A percentile compares a stretch with the other conserved stretches of the same genome.
Evolutionary conservation across 2,329 filamentous ascomycete genomes (phyloP).

Genomic region (Epichloe glyceriae): DNA sequence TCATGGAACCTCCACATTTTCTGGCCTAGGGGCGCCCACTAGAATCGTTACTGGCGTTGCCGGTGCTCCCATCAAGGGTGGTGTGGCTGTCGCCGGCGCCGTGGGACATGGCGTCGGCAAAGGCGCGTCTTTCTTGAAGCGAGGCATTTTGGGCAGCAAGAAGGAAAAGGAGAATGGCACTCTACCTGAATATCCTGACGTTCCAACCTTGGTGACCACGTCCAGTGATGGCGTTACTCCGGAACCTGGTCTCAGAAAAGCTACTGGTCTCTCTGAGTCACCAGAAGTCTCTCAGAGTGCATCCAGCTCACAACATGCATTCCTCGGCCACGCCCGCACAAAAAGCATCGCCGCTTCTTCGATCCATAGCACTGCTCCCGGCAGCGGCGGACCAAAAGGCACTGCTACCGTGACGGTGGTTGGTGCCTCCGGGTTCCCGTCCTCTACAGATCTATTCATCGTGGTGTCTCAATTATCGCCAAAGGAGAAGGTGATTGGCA

Average conservation of each 20-base stretch:
- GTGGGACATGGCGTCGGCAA: conserved; percentile 73
- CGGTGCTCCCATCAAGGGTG: conserved; percentile 89
- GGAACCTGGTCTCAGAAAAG: conserved; percentile 27
- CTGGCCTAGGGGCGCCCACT: conserved; percentile 72
- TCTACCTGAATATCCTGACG: conserved; percentile 27
- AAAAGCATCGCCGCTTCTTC: conserved; percentile 54
- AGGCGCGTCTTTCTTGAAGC: conserved; percentile 80
- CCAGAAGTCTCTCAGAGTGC: conserved; percentile 14
- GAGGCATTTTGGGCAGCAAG: conserved; percentile 66
- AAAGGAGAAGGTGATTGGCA: conserved; percentile 71
- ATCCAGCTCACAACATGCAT: conserved; percentile 16
- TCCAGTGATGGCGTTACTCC: conserved; percentile 22
- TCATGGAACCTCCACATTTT: conserved; percentile 87
- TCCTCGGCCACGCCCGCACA: conserved; percentile 33
- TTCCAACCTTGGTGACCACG: conserved; percentile 19
- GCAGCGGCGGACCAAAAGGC: conserved; percentile 47
- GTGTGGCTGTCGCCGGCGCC: conserved; percentile 57
- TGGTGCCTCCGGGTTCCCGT: conserved; percentile 64
- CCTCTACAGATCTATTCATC: conserved; percentile 67
- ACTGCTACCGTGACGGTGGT: conserved; percentile 71
- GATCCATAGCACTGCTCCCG: conserved; percentile 47
- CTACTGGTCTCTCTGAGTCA: conserved; percentile 24
- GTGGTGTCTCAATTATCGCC: conserved; percentile 52
- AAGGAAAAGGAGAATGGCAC: conserved; percentile 46
- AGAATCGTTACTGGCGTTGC: conserved; percentile 73